These are phyloP conservation scores for Oxalis stricta DNA, from an alignment of 441 rosid species.

Conservation along the genomic window DNA sequence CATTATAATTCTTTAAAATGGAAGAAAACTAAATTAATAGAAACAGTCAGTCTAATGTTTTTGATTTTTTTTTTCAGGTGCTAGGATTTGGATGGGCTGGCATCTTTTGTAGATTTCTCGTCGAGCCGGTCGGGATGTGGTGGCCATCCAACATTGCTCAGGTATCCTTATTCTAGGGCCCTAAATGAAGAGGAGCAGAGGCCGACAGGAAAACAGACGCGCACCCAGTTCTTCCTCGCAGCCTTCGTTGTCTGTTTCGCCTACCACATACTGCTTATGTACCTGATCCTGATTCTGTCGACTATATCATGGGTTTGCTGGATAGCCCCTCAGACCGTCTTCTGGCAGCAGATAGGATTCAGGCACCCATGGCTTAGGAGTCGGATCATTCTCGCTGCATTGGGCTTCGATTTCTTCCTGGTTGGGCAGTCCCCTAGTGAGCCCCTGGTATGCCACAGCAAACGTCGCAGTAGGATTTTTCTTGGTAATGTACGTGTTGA, in stretches of 20 bases:
- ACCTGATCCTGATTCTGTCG: slow-evolving; percentile 67
- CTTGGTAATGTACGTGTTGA: slow-evolving; percentile 53
- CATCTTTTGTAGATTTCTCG: slow-evolving; percentile 50
- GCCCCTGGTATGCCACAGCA: slow-evolving; percentile 98
- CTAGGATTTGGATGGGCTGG: slow-evolving; percentile 91
- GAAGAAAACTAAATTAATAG: no score
- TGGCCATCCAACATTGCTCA: no score
- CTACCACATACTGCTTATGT: slow-evolving; percentile 76
- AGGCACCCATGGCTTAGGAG: slow-evolving; percentile 74
- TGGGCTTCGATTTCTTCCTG: slow-evolving; percentile 90
- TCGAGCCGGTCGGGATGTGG: no score
- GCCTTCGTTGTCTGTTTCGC: slow-evolving; percentile 76
- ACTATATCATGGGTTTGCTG: slow-evolving; percentile 90
- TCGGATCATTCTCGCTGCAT: slow-evolving; percentile 62
- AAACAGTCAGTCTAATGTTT: neutral
- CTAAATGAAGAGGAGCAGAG: slow-evolving; percentile 79
- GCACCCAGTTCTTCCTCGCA: slow-evolving; percentile 71
- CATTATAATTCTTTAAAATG: neutral
- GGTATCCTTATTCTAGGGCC: slow-evolving; percentile 38
- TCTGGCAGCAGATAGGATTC: slow-evolving; percentile 92
- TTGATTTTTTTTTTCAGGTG: slow-evolving; percentile 17
- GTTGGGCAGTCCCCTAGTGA: slow-evolving; percentile 92
- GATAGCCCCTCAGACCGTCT: slow-evolving; percentile 51
- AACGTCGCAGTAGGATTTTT: slow-evolving; percentile 74
- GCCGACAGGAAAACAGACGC: slow-evolving; percentile 49